A percentile compares a stretch with the other conserved stretches of the same genome.
Evolutionary conservation across 306 rosid genomes (phyloP).

Genomic region (Casuarina glauca): DNA sequence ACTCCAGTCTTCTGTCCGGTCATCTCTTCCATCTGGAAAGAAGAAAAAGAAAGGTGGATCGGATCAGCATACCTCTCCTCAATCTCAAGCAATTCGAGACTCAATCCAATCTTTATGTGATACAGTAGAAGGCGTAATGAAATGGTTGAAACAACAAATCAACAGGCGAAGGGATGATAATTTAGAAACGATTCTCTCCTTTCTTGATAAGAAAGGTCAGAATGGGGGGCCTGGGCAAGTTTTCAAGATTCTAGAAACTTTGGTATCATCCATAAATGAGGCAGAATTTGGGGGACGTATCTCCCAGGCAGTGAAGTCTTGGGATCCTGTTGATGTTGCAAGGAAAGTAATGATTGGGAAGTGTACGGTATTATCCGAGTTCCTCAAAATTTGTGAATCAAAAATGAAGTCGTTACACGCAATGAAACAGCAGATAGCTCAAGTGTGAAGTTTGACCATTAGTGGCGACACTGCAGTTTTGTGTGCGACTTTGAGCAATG

Average conservation of each 20-base stretch:
- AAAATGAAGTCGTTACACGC: constrained; percentile 54
- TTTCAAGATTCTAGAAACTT: constrained; percentile 50
- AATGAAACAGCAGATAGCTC: constrained; percentile 68
- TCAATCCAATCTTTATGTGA: constrained; percentile 54
- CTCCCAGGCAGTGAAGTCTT: constrained; percentile 61
- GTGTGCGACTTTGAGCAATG: background rate
- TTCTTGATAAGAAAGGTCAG: constrained; percentile 46
- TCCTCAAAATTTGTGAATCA: constrained; percentile 62
- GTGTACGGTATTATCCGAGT: constrained; percentile 49
- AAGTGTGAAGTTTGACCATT: constrained; percentile 42
- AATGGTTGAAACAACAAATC: constrained; percentile 58
- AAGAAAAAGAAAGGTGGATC: constrained; percentile 86
- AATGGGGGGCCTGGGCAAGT: constrained; percentile 75
- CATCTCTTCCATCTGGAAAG: constrained; percentile 76
- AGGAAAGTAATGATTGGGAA: constrained; percentile 75
- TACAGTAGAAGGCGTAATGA: constrained; percentile 56
- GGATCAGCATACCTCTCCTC: constrained; percentile 47
- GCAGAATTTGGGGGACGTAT: constrained; percentile 59
- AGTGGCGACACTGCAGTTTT: constrained; percentile 8
- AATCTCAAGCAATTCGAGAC: constrained; percentile 43
- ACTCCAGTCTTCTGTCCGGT: constrained; percentile 72
- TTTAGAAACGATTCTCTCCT: constrained; percentile 50
- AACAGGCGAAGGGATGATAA: constrained; percentile 60
- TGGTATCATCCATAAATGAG: constrained; percentile 41
- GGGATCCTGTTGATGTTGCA: constrained; percentile 72